Evolutionary conservation across 352 stramenopile genomes (phyloP).

Genomic region (Phytophthora vignae): DNA sequence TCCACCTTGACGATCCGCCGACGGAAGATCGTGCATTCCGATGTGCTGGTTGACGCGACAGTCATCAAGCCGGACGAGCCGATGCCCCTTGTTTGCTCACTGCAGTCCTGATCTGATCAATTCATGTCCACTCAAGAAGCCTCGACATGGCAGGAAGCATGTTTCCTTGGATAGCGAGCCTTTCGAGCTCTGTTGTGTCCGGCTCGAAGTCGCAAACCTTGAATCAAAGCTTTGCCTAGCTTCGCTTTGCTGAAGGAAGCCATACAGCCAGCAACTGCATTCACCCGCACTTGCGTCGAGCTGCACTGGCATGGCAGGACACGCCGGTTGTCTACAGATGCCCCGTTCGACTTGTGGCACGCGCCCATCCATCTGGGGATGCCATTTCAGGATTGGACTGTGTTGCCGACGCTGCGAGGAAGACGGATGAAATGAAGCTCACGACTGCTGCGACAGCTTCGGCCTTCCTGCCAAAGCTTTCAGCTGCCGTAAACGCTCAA

Average conservation of each 20-base stretch:
- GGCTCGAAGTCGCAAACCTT: neutral
- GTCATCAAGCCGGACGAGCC: slow-evolving; percentile 2
- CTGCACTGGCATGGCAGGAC: slow-evolving; percentile 9
- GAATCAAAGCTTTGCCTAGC: neutral
- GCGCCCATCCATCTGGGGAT: slow-evolving; percentile 24
- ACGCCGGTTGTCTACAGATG: slow-evolving; percentile 32
- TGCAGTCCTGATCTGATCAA: slow-evolving; percentile 2
- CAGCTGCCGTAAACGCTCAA: slow-evolving; percentile 21
- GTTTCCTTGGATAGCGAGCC: too few relatives aligned
- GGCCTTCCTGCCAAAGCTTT: neutral
- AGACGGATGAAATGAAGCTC: neutral
- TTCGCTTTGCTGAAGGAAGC: neutral
- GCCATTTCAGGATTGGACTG: slow-evolving; percentile 22
- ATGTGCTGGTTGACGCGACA: slow-evolving; percentile 14
- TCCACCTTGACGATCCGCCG: slow-evolving; percentile 12
- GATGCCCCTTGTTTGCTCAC: slow-evolving; percentile 6
- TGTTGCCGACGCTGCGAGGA: slow-evolving; percentile 23
- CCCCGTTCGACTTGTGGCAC: slow-evolving; percentile 24
- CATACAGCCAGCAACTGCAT: neutral
- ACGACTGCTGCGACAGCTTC: slow-evolving; percentile 23
- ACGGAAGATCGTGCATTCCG: slow-evolving; percentile 26
- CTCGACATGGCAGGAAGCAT: neutral
- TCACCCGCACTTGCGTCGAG: too few relatives aligned
- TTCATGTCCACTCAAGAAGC: neutral
- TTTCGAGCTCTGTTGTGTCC: neutral